Base-by-base conservation (phyloP, 1,284 basidiomycete species). In the Porodaedalea pini region DNA sequence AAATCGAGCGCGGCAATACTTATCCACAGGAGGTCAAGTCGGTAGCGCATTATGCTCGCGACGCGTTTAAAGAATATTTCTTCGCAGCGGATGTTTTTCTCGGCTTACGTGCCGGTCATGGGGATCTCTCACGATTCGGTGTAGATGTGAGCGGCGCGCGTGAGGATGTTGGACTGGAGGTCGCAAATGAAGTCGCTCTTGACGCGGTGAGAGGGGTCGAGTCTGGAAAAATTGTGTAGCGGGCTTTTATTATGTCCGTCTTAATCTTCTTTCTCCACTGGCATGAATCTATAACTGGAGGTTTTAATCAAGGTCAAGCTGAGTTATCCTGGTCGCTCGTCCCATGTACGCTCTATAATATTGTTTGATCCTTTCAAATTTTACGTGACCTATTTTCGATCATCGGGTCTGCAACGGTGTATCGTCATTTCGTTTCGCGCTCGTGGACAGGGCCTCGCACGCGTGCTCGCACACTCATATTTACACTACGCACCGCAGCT, bases 301-400 rank as follows among this genome's bases (percentile, higher is more conserved):
- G 29, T 45, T 47, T 17, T 54, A 37, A 32, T 57, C 52, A 49
- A 86, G 81, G 81, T 94, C 60, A 95, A 94, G 73, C 91, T 92
- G 34, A 94, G 94, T 70, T 94, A 95, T 72, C 92, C 91, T 2
- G 93, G 94, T n/a, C 80, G 94, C 59, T 92, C 90, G 2, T 93
- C 91, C 37, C 94, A 95, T 78, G 90, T 93, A 66, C 75, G 89
- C 15, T 17, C 5, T 19, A n/a, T n/a, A n/a, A n/a, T n/a, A n/a
- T n/a, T 49, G 47, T 49, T 49, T 49, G 8, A 43, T 43, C 11
- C 32, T 43, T 32, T 27, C 41, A 13, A 44, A 23, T 1, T 40
- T 41, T 37, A 27, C n/a, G n/a, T n/a, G 47, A 6, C 21, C 19
- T 47, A 36, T 34, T 29, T 27, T 4, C 36, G 23, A 2, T 34